Base-by-base conservation (phyloP, 2,329 filamentous ascomycete species). In the Plectosphaerella cucumerina region DNA sequence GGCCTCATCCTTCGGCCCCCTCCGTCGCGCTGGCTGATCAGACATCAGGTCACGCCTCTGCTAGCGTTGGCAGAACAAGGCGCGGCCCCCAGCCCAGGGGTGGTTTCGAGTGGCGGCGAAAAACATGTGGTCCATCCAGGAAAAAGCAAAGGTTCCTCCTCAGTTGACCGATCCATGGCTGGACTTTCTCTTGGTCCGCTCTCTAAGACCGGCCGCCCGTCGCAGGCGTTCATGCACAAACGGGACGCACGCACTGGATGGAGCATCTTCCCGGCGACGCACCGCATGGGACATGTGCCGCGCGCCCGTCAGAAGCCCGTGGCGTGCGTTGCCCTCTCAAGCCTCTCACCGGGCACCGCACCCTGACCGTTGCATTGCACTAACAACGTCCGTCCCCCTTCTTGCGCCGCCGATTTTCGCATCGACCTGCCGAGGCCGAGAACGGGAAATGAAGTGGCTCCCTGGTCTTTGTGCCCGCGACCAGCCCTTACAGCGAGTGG, bases 141-240 rank as follows among this genome's bases (percentile, higher is more conserved):
- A 31, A 11, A 8, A 31, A 31, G n/a, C n/a, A 31, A 31, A 31
- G 26, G 26, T 31, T 31, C 12, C 26, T 31, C 26, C 26, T 31
- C 26, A 31, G 12, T n/a, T 10, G 26, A 31, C 26, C 26, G 26
- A 11, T 10, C 26, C 26, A 31, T n/a, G 26, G 26, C 26, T 31
- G 26, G 26, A 31, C 26, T 31, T 11, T n/a, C 8, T 31, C 26
- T 17, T 18, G 17, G n/a, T 5, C 39, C 39, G 15, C n/a, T 12
- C 20, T 20, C n/a, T 11, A 8, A 42, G 39, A 17, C 17, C 18
- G n/a, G n/a, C n/a, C n/a, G n/a, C n/a, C 39, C 18, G 39, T 42
- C 39, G 39, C 39, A 42, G 39, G 39, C 39, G 39, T 42, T 42
- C 39, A 42, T 42, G 39, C 39, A 42, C 39, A 42, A 20, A 42